These are phyloP conservation scores for Pseudogymnoascus pannorum DNA, from an alignment of 2,329 filamentous ascomycete genomes.

Conservation along the genomic window DNA sequence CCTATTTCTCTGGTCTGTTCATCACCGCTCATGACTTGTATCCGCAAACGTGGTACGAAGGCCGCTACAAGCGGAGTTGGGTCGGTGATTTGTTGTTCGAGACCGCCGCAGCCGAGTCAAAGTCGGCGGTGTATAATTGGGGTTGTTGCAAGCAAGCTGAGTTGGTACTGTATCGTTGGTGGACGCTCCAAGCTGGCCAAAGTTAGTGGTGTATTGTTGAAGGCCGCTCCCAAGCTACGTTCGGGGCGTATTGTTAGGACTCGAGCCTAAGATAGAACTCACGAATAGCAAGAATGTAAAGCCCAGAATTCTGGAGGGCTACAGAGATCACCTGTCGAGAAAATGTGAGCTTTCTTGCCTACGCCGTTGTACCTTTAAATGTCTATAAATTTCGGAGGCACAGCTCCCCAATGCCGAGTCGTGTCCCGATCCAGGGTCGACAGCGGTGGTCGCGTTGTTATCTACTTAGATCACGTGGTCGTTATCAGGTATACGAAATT, in stretches of 20 bases:
- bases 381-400: slow-evolving; percentile 7
- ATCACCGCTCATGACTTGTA: slow-evolving; percentile 8
- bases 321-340: background rate
- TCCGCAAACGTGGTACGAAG: background rate
- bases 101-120: background rate
- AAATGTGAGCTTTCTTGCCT: background rate
- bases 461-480: background rate
- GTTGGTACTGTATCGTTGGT: background rate
- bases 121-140: background rate
- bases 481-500: background rate
- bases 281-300: background rate
- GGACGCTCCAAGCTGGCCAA: background rate
- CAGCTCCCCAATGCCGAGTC: slow-evolving; percentile 7
- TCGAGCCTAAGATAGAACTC: background rate
- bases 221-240: background rate
- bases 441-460: slow-evolving; percentile 8
- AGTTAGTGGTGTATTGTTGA: slow-evolving; percentile 2
- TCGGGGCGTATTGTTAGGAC: background rate
- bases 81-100: background rate
- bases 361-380: background rate
- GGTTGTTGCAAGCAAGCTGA: background rate
- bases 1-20: slow-evolving; percentile 4
- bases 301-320: background rate
- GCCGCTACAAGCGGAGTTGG: background rate
- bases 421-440: slow-evolving; percentile 7